phyloP scores from a whole-genome alignment of 768 basidiomycete genomes.

The Mycena indigotica region DNA sequence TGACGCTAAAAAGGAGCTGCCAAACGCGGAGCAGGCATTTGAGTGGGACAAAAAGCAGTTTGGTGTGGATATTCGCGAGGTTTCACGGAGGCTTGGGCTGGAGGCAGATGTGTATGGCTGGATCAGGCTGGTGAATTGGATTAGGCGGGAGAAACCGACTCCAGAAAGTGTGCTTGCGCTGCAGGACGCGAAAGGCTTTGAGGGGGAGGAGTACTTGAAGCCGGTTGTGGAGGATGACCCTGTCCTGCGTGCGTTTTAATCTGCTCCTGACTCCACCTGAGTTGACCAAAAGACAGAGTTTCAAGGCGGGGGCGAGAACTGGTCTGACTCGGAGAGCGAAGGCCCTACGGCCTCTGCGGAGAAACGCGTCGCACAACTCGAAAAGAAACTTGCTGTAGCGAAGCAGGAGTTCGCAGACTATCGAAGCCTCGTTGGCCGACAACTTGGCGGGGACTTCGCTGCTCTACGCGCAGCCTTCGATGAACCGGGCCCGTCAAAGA shows the following conservation, averaged over 20 bases:
- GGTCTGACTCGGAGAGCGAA: slow-evolving; percentile 79
- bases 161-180: slow-evolving; percentile 54
- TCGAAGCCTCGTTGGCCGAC: slow-evolving; percentile 54
- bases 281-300: slow-evolving; percentile 47
- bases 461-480: slow-evolving; percentile 45
- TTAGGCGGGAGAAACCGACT: slow-evolving; percentile 62
- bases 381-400: slow-evolving; percentile 61
- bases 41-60: slow-evolving; percentile 58
- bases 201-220: slow-evolving; percentile 76
- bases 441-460: slow-evolving; percentile 45
- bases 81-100: slow-evolving; percentile 73
- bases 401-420: slow-evolving; percentile 67
- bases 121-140: slow-evolving; percentile 84
- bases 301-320: slow-evolving; percentile 67
- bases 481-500: slow-evolving; percentile 37
- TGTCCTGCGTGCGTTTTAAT: slow-evolving; percentile 68
- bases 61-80: too few relatives aligned
- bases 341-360: slow-evolving; percentile 30
- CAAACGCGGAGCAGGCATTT: slow-evolving; percentile 60
- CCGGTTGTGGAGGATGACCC: slow-evolving; percentile 88
- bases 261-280: slow-evolving; percentile 1
- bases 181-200: slow-evolving; percentile 58
- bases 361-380: slow-evolving; percentile 57
- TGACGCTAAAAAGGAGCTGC: slow-evolving; percentile 58
- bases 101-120: slow-evolving; percentile 77